Conservation (phyloP, 2,329 filamentous ascomycete species). For the Calcarisporium arbuscula region DNA sequence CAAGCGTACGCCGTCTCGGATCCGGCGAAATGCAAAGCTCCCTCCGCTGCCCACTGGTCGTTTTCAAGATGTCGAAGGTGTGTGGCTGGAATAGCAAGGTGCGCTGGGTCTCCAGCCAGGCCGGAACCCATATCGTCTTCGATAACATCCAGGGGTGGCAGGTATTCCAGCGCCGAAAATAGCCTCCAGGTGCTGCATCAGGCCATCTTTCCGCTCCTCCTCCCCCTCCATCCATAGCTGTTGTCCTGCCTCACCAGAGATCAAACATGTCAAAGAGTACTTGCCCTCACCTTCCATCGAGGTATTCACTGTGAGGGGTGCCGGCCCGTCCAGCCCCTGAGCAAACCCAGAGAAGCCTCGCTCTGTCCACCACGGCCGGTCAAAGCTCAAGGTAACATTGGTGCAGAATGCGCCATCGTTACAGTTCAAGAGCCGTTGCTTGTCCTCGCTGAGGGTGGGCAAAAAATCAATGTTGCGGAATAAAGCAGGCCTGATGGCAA, state of each 20-base stretch:
- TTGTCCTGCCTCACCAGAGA: constrained; percentile 12
- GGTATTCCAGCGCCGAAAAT: constrained; percentile 10
- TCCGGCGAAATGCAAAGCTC: constrained; percentile 14
- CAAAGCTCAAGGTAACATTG: constrained; percentile 11
- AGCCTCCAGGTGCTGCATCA: constrained; percentile 6
- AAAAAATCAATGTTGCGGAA: constrained; percentile 10
- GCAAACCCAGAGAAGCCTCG: constrained; percentile 13
- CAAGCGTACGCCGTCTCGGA: constrained; percentile 14
- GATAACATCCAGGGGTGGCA: constrained; percentile 6
- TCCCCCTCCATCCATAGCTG: constrained; percentile 10
- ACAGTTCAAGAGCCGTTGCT: constrained; percentile 11
- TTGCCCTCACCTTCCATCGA: constrained; percentile 10
- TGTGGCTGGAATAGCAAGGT: constrained; percentile 9
- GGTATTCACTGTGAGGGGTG: constrained; percentile 11
- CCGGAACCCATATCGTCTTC: constrained; percentile 6
- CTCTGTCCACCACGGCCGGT: constrained; percentile 17
- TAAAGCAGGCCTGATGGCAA: constrained; percentile 10
- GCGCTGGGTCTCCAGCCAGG: too few species aligned
- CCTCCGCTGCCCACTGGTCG: constrained; percentile 15
- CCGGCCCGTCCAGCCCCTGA: constrained; percentile 10
- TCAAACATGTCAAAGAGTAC: constrained; percentile 13
- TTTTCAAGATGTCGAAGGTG: constrained; percentile 7
- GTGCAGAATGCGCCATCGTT: constrained; percentile 11
- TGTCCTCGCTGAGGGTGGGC: constrained; percentile 13
- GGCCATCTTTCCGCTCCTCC: constrained; percentile 5